These are phyloP conservation scores for Dicorynia guianensis DNA, from an alignment of 306 rosid species.

Conservation along the genomic window DNA sequence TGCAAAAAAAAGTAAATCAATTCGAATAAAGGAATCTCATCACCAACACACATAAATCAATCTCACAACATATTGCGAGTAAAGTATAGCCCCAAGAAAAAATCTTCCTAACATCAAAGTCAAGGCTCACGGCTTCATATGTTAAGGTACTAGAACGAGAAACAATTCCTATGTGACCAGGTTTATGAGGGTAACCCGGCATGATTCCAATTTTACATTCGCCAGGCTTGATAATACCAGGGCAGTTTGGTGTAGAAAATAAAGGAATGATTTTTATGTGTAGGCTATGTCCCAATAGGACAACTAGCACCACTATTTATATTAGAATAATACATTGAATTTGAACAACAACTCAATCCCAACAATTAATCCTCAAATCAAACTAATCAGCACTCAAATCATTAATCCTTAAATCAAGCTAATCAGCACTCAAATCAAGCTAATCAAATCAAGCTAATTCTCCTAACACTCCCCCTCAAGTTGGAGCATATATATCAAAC, in stretches of 20 bases:
- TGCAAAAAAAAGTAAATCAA: conserved; percentile 2
- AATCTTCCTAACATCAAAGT: conserved; percentile 10
- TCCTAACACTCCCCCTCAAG: too few relatives aligned
- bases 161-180: conserved; percentile 97
- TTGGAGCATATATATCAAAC: too few relatives aligned
- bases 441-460: too few relatives aligned
- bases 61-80: conserved; percentile 18
- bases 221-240: conserved; percentile 99
- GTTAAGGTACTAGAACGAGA: conserved; percentile 99
- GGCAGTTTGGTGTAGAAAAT: conserved; percentile 99
- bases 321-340: too few relatives aligned
- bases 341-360: too few relatives aligned
- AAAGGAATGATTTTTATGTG: too few relatives aligned
- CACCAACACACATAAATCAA: not conserved
- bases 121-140: conserved; percentile 90
- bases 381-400: too few relatives aligned
- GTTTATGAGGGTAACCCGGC: conserved; percentile 98
- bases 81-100: not conserved
- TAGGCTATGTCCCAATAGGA: too few relatives aligned
- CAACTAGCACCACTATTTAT: too few relatives aligned
- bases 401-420: too few relatives aligned
- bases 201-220: conserved; percentile 99
- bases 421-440: too few relatives aligned
- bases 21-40: conserved; percentile 11
- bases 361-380: too few relatives aligned